phyloP scores from a whole-genome alignment of 257 asterid genomes.

The Solanum chmielewskii region DNA sequence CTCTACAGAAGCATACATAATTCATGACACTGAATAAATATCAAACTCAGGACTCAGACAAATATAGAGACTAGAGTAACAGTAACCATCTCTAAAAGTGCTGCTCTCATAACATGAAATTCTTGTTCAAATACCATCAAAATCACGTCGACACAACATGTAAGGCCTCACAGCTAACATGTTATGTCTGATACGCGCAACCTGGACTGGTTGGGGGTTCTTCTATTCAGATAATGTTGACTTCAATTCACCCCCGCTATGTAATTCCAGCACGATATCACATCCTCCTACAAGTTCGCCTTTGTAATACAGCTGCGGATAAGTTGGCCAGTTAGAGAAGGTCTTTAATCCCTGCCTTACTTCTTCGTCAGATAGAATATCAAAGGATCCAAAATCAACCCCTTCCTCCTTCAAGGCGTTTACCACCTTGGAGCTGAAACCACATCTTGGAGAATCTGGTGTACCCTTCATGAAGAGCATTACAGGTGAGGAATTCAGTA shows the following conservation, averaged over 20 bases:
- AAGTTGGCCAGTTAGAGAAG: conserved; percentile 95
- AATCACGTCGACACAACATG: background rate
- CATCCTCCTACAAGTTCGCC: conserved; percentile 97
- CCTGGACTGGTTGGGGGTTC: background rate
- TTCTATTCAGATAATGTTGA: conserved; percentile 51
- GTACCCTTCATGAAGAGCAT: conserved; percentile 90
- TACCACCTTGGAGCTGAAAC: conserved; percentile 92
- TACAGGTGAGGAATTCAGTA: conserved; percentile 45
- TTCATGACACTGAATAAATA: background rate
- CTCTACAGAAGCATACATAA: background rate
- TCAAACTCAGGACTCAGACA: background rate
- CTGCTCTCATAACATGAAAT: background rate
- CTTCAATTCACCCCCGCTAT: conserved; percentile 56
- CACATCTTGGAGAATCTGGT: conserved; percentile 74
- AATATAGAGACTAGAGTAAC: background rate
- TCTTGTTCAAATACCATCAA: background rate
- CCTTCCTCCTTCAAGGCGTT: conserved; percentile 62
- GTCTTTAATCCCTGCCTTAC: conserved; percentile 91
- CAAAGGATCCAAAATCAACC: conserved; percentile 69
- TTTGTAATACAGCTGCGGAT: conserved; percentile 83
- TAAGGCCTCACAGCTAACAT: background rate
- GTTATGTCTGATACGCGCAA: background rate
- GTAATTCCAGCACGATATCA: conserved; percentile 63
- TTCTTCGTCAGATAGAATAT: conserved; percentile 69
- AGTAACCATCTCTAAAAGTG: background rate